Conservation (phyloP, 2,329 filamentous ascomycete genomes). For the Cryphonectria carpinicola region DNA sequence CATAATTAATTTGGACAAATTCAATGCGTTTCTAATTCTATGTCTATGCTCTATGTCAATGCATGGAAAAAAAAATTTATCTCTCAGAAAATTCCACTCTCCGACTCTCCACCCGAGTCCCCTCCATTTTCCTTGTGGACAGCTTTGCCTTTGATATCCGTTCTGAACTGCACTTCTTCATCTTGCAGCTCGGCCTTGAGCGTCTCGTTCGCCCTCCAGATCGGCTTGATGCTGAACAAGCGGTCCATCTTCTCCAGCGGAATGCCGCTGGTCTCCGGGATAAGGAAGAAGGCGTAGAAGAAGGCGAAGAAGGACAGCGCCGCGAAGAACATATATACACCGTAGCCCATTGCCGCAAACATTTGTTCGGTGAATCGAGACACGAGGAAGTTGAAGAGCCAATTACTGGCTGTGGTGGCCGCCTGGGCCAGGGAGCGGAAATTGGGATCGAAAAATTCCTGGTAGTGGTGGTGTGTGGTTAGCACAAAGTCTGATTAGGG, state of each 20-base stretch:
- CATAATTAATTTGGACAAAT: not conserved
- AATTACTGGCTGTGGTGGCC: slow-evolving; percentile 71
- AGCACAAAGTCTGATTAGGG: not conserved
- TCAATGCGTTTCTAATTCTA: not conserved
- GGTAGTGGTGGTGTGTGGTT: not conserved
- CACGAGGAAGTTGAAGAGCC: slow-evolving; percentile 74
- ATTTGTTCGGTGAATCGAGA: slow-evolving; percentile 70
- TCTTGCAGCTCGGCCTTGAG: slow-evolving; percentile 48
- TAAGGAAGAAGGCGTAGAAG: slow-evolving; percentile 63
- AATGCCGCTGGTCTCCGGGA: slow-evolving; percentile 69
- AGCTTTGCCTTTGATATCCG: slow-evolving; percentile 10
- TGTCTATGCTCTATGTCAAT: not conserved
- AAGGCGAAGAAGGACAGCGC: slow-evolving; percentile 61
- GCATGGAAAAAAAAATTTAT: too few species aligned
- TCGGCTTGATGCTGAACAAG: slow-evolving; percentile 57
- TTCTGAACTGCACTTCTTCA: slow-evolving; percentile 41
- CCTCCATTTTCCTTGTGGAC: slow-evolving; percentile 10
- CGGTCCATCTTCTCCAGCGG: slow-evolving; percentile 68
- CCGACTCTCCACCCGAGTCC: slow-evolving; percentile 2
- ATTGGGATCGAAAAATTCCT: slow-evolving; percentile 74
- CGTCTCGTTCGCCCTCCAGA: slow-evolving; percentile 46
- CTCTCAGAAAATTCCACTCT: not conserved
- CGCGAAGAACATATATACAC: slow-evolving; percentile 72
- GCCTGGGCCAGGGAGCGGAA: slow-evolving; percentile 73
- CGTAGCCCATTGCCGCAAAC: slow-evolving; percentile 61